phyloP scores from a whole-genome alignment of 805 yeast species.

The Barnettozyma vustinii region DNA sequence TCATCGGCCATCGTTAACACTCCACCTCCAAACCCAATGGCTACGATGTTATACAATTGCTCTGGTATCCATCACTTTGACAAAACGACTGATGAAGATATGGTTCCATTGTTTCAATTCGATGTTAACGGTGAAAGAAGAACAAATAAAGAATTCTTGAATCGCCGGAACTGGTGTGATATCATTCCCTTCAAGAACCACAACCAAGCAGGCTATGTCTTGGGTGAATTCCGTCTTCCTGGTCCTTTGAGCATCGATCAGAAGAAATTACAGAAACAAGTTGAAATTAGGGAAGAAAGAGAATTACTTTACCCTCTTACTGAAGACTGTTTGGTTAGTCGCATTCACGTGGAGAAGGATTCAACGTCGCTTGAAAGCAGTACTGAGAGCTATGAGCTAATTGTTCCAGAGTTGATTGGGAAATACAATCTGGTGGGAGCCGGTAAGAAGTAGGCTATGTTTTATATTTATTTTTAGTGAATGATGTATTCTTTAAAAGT shows the following conservation, averaged over 20 bases:
- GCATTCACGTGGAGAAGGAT: conserved; percentile 70
- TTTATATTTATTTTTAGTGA: not conserved
- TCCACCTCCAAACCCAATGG: conserved; percentile 90
- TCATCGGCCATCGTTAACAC: conserved; percentile 89
- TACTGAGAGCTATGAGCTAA: conserved; percentile 61
- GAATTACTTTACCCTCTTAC: conserved; percentile 50
- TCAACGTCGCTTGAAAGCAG: conserved; percentile 39
- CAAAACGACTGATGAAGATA: conserved; percentile 65
- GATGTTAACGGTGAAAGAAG: conserved; percentile 52
- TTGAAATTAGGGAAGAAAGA: conserved; percentile 24
- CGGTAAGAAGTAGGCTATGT: conserved; percentile 14
- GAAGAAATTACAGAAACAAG: conserved; percentile 2
- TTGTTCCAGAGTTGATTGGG: conserved; percentile 54
- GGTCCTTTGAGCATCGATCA: conserved; percentile 30
- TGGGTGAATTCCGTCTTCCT: conserved; percentile 34
- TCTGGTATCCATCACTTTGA: conserved; percentile 62
- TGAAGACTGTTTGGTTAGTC: conserved; percentile 54
- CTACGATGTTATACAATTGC: conserved; percentile 62
- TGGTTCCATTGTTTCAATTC: conserved; percentile 61
- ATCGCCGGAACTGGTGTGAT: conserved; percentile 70
- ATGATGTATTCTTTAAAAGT: too few species aligned
- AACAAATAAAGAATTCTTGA: conserved; percentile 48
- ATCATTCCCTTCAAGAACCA: conserved; percentile 46
- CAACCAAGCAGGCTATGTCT: conserved; percentile 16
- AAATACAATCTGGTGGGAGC: conserved; percentile 13